phyloP scores from a whole-genome alignment of 177 flowering plant species.

The Vitis hybrid region DNA sequence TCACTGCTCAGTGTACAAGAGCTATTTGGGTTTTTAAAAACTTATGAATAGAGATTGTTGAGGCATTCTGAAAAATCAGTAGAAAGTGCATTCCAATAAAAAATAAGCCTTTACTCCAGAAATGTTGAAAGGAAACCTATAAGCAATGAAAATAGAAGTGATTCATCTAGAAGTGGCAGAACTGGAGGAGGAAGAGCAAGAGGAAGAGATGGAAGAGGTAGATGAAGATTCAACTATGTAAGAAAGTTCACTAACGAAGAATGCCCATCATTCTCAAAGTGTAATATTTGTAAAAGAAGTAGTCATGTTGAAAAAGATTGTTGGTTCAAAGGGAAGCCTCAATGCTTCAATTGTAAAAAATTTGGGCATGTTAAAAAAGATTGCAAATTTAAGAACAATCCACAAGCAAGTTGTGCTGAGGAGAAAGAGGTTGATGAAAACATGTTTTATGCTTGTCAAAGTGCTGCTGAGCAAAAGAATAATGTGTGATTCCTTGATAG shows the following conservation, averaged over 20 bases:
- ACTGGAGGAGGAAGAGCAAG: no score
- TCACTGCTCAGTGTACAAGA: neutral
- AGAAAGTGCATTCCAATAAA: neutral
- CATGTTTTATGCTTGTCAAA: constrained; percentile 1
- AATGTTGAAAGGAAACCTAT: no score
- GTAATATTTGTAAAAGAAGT: neutral
- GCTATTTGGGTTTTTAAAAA: neutral
- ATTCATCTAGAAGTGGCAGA: no score
- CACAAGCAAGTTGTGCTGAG: neutral
- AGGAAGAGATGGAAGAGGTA: neutral
- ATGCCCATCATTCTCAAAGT: neutral
- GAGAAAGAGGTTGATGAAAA: neutral
- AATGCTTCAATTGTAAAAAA: neutral
- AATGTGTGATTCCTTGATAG: neutral
- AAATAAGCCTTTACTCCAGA: neutral
- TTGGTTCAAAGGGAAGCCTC: constrained; percentile 3
- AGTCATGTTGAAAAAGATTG: constrained; percentile 9
- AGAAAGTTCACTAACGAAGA: no score
- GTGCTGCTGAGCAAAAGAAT: neutral
- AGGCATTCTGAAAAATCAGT: neutral
- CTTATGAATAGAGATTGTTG: neutral
- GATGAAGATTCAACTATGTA: neutral
- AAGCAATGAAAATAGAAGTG: no score
- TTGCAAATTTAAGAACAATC: neutral
- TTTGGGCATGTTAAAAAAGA: constrained; percentile 10